Percentiles rank a stretch among this genome's conserved stretches.
These are phyloP conservation scores for Syzygium jambos DNA, from an alignment of 345 rosid genomes.

Conservation along the genomic window DNA sequence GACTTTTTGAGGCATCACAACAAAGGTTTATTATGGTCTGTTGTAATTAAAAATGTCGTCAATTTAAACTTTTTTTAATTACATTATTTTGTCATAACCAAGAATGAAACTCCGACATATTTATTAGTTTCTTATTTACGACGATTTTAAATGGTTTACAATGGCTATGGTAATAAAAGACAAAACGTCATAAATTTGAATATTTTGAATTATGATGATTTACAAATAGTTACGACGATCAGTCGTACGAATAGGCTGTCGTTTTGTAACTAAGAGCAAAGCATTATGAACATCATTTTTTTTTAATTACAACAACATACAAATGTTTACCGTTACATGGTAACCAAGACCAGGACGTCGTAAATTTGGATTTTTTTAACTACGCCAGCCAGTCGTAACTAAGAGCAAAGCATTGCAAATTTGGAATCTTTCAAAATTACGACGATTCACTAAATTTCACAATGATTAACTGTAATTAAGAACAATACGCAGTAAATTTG, in stretches of 20 bases:
- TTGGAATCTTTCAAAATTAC: background rate
- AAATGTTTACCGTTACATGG: background rate
- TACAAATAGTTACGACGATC: too few relatives aligned
- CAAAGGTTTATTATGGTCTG: background rate
- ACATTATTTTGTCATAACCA: background rate
- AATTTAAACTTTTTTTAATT: background rate
- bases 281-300: background rate
- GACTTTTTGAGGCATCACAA: too few relatives aligned
- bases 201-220: background rate
- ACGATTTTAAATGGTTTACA: too few relatives aligned
- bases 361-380: too few relatives aligned
- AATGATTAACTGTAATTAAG: too few relatives aligned
- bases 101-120: background rate
- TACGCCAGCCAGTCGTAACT: background rate
- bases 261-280: background rate
- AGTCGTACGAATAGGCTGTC: too few relatives aligned
- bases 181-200: accelerated
- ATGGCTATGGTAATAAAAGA: background rate
- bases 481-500: background rate
- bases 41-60: background rate
- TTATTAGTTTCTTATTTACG: too few relatives aligned
- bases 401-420: background rate
- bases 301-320: background rate
- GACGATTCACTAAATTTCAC: background rate
- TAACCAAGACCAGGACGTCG: background rate